Evolutionary conservation across 805 yeast species (phyloP).

Genomic region (Starmera dryadoides): DNA sequence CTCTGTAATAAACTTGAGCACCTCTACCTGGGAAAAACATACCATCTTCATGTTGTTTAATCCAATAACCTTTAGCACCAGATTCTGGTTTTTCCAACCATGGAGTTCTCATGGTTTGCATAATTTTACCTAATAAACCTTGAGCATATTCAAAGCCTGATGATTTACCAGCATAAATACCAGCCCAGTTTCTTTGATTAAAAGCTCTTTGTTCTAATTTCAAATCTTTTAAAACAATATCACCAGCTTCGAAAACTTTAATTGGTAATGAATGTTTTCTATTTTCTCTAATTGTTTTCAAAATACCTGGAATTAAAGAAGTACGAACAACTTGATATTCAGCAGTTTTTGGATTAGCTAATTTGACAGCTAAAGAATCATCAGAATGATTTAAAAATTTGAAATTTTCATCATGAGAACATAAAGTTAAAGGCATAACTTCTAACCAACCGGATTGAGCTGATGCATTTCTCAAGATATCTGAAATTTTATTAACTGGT

Average conservation of each 20-base stretch:
- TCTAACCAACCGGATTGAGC: constrained; percentile 96
- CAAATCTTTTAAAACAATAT: constrained; percentile 80
- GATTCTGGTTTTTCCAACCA: constrained; percentile 53
- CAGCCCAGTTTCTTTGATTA: constrained; percentile 93
- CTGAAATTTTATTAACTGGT: constrained; percentile 86
- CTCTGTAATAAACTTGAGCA: constrained; percentile 76
- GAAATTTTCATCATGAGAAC: constrained; percentile 97
- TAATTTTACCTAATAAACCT: constrained; percentile 88
- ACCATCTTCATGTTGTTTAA: constrained; percentile 60
- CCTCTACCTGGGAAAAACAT: constrained; percentile 97
- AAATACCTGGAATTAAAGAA: constrained; percentile 84
- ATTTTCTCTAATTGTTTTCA: constrained; percentile 93
- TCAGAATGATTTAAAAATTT: constrained; percentile 70
- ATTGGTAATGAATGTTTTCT: constrained; percentile 94
- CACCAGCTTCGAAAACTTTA: constrained; percentile 92
- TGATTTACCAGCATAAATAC: constrained; percentile 88
- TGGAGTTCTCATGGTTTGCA: constrained; percentile 90
- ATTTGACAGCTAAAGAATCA: constrained; percentile 76
- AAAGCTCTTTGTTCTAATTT: constrained; percentile 79
- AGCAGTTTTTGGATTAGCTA: constrained; percentile 92
- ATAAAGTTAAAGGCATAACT: constrained; percentile 89
- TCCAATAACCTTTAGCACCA: constrained; percentile 78
- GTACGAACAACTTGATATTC: constrained; percentile 99
- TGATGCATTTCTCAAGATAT: constrained; percentile 82
- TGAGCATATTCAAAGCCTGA: constrained; percentile 93